phyloP scores from a whole-genome alignment of 139 green algal species.

The Choricystis sp. region DNA sequence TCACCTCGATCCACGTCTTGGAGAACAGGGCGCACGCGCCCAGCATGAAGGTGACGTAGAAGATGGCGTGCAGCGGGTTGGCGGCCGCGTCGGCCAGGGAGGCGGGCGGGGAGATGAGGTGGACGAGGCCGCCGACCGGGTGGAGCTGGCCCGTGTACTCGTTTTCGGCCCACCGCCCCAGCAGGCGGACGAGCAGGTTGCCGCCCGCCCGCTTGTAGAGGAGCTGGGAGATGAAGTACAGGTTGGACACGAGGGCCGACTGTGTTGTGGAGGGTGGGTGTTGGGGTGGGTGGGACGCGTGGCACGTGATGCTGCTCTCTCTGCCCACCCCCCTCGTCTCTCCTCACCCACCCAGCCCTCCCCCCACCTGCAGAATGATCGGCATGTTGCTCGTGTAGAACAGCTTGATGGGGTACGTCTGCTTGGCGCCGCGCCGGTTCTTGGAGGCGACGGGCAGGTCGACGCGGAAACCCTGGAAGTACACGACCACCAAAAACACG shows the following conservation, averaged over 20 bases:
- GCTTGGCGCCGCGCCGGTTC: conserved; percentile 60
- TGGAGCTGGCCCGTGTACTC: conserved; percentile 65
- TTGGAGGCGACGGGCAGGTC: conserved; percentile 94
- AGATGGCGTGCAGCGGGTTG: conserved; percentile 89
- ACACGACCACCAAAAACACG: conserved; percentile 97
- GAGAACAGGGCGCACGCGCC: conserved; percentile 94
- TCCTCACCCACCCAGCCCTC: too few species aligned
- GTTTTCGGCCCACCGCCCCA: conserved; percentile 59
- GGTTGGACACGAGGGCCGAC: conserved; percentile 94
- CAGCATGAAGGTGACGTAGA: conserved; percentile 98
- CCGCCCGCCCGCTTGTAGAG: conserved; percentile 87
- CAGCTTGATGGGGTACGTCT: conserved; percentile 98
- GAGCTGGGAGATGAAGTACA: conserved; percentile 99
- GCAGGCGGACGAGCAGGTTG: conserved; percentile 83
- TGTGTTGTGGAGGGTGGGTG: conserved; percentile 6
- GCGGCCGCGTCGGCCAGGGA: conserved; percentile 67
- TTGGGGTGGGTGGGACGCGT: too few species aligned
- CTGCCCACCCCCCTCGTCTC: too few species aligned
- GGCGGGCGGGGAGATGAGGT: conserved; percentile 92
- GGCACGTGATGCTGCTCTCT: too few species aligned
- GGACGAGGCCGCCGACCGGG: conserved; percentile 91
- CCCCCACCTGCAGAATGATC: conserved; percentile 87
- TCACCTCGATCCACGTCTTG: conserved; percentile 99
- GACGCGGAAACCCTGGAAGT: conserved; percentile 98
- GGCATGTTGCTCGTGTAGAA: conserved; percentile 99